Evolutionary conservation across 2,329 filamentous ascomycete genomes (phyloP), one percentile per base, ranked within the genome.

Genomic region (Botryosphaeria agaves): DNA sequence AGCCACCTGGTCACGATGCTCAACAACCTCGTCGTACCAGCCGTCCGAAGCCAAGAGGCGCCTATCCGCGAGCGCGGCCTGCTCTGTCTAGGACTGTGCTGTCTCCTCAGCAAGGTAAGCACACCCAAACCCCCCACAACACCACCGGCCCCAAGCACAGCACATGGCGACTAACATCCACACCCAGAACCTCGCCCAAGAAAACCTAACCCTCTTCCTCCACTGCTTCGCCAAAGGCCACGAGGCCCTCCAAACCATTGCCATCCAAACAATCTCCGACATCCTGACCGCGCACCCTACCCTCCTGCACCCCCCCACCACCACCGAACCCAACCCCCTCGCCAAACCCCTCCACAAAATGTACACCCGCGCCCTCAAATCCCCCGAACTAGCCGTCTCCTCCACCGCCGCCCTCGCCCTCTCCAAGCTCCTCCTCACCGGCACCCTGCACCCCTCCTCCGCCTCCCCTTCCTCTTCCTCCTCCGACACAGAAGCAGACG

Each of bases 161-260:
- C 9, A 7, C 9, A 3, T 28, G 12, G n/a, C 16, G 14, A 28
- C 21, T 3, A 23, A 12, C 12, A 7, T 7, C 12, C 9, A 9
- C 9, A 23, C 9, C 9, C 41, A 73, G 56, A 82, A 83, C 6
- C 71, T 95, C 14, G 89, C 89, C 0, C 77, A 87, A 47, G 84
- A 92, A 51, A 95, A 98, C 49, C 62, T 95, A 38, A 77, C 73
- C 0, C 67, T 98, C 3, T 98, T 98, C 55, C 80, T 94, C 52
- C 85, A 93, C 51, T 94, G 92, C 61, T 94, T 91, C 57, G 79
- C 64, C 53, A 93, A 92, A 58, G 89, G 89, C 1, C 84, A 94
- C 46, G 75, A 89, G 7, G 74, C 77, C 1, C 64, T 98, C 23
- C 87, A 95, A 51, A 80, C 87, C 30, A 92, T 84, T 6, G 80